A percentile compares a stretch with the other conserved stretches of the same genome.
phyloP scores from a whole-genome alignment of 1,284 basidiomycete species.

The Coriolopsis trogii region DNA sequence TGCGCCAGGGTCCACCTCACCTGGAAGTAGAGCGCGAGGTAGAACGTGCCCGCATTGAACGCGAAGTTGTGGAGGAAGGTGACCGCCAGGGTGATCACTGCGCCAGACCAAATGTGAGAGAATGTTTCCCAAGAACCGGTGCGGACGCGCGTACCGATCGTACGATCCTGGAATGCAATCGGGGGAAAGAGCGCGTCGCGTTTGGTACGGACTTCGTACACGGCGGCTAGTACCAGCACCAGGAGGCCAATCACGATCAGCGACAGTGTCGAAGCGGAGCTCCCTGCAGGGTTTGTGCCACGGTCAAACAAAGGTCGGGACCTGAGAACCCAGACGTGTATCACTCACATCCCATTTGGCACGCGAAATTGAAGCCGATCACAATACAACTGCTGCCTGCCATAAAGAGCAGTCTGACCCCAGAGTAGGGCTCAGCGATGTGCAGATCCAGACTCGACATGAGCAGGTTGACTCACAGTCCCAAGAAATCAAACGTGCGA shows the following conservation, averaged over 20 bases:
- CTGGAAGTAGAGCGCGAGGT: conserved; percentile 80
- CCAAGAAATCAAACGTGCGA: conserved; percentile 70
- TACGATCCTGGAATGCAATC: conserved; percentile 57
- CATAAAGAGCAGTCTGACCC: conserved; percentile 68
- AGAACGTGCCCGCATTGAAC: conserved; percentile 82
- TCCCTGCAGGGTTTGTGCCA: conserved; percentile 53
- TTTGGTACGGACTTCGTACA: conserved; percentile 66
- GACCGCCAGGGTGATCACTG: conserved; percentile 67
- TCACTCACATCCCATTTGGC: conserved; percentile 64
- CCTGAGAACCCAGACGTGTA: conserved; percentile 7
- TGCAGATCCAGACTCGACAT: conserved; percentile 9
- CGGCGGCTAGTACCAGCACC: conserved; percentile 55
- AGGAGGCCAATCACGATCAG: conserved; percentile 58
- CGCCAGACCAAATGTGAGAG: conserved; percentile 25
- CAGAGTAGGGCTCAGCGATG: conserved; percentile 17
- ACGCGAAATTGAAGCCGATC: conserved; percentile 77
- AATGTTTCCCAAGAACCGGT: conserved; percentile 18
- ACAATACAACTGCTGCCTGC: conserved; percentile 71
- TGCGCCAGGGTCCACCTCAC: conserved; percentile 39
- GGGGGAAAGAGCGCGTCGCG: conserved; percentile 75
- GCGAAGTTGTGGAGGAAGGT: conserved; percentile 79
- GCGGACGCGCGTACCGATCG: conserved; percentile 50
- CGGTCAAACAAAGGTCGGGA: conserved; percentile 10
- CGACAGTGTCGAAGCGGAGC: conserved; percentile 57
- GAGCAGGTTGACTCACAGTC: conserved; percentile 56